phyloP scores from a whole-genome alignment of 2,329 filamentous ascomycete species.

The Aspergillus sp. region DNA sequence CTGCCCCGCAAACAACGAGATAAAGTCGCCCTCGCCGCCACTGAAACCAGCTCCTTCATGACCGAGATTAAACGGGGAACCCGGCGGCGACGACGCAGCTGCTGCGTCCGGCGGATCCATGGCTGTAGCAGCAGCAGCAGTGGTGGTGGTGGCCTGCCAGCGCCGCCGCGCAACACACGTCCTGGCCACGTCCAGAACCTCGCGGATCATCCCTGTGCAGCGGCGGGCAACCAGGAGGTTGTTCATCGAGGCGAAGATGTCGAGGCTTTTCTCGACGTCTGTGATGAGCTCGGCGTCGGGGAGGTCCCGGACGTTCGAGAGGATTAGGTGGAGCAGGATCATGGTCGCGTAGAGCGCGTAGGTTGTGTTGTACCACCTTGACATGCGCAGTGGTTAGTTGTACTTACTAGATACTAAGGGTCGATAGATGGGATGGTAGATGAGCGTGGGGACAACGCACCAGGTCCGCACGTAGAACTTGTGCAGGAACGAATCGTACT shows the following conservation, averaged over 20 bases:
- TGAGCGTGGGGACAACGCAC: conserved; percentile 3
- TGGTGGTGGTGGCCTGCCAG: background rate
- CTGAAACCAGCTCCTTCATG: conserved; percentile 1
- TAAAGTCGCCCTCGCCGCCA: conserved; percentile 11
- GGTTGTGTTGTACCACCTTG: conserved; percentile 25
- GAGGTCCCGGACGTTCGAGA: conserved; percentile 11
- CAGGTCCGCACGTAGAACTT: conserved; percentile 23
- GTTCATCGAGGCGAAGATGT: conserved; percentile 24
- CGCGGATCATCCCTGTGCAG: conserved; percentile 21
- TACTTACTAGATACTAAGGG: background rate
- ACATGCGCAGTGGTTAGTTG: background rate
- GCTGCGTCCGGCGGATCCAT: background rate
- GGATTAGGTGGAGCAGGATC: conserved; percentile 22
- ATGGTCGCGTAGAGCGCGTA: conserved; percentile 25
- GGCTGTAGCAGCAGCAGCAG: background rate
- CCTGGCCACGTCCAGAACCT: conserved; percentile 19
- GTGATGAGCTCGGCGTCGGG: conserved; percentile 14
- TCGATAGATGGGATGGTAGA: background rate
- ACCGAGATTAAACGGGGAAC: background rate
- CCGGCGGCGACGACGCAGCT: background rate
- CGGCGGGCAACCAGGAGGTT: conserved; percentile 21
- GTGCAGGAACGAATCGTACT: conserved; percentile 22
- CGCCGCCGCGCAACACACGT: conserved; percentile 8
- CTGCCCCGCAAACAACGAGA: conserved; percentile 10
- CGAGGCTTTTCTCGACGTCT: conserved; percentile 21